Percentiles rank a stretch among this genome's conserved stretches.
phyloP scores from a whole-genome alignment of 768 basidiomycete genomes.

The Boletus speciosus region DNA sequence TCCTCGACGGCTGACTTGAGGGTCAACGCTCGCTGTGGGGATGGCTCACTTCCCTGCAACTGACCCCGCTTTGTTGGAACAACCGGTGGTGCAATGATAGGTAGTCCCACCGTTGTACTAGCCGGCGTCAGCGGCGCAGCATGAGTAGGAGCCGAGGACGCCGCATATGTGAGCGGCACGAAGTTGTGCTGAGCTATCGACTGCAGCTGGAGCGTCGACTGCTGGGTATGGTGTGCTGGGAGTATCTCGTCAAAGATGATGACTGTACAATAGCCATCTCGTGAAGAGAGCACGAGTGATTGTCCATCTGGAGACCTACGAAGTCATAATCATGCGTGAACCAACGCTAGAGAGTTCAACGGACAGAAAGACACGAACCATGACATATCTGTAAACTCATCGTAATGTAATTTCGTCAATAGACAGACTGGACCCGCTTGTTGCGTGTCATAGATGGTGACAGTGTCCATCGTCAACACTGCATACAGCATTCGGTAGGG shows the following conservation, averaged over 20 bases:
- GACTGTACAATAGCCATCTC: conserved; percentile 97
- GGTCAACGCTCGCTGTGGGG: conserved; percentile 19
- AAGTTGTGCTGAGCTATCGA: conserved; percentile 86
- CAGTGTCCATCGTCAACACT: conserved; percentile 93
- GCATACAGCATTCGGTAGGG: conserved; percentile 95
- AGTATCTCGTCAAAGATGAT: conserved; percentile 94
- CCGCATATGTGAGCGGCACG: conserved; percentile 49
- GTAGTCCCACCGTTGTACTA: conserved; percentile 34
- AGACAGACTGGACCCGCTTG: conserved; percentile 89
- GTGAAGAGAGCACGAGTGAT: conserved; percentile 83
- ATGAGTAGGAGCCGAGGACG: conserved; percentile 14
- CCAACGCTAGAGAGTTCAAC: not conserved
- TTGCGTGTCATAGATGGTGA: conserved; percentile 95
- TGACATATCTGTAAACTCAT: conserved; percentile 94
- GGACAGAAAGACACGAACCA: conserved; percentile 58
- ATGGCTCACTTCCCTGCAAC: conserved; percentile 21
- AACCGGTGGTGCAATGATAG: conserved; percentile 30
- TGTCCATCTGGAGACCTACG: conserved; percentile 94
- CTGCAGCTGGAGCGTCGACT: conserved; percentile 85
- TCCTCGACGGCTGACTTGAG: conserved; percentile 31
- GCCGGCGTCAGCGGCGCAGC: conserved; percentile 24
- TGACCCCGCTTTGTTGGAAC: conserved; percentile 37
- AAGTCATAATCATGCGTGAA: conserved; percentile 1
- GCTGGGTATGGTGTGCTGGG: conserved; percentile 83
- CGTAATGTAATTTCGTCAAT: conserved; percentile 92